Evolutionary conservation across 345 rosid species (phyloP).

Genomic region (Hibiscus trionum): DNA sequence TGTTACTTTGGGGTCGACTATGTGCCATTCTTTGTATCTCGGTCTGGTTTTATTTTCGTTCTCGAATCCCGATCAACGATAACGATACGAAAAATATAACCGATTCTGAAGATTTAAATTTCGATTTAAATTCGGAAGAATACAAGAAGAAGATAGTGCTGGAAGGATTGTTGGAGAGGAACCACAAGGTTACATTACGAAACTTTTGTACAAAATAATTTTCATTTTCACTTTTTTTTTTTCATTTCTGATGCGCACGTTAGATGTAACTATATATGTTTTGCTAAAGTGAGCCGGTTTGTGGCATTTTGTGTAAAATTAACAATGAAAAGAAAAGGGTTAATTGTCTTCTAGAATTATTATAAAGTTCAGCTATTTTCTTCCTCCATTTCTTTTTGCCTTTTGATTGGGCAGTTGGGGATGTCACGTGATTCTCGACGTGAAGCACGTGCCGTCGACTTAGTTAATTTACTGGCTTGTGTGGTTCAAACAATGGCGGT

Average conservation of each 20-base stretch:
- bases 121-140: constrained; percentile 33
- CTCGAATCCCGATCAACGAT: constrained; percentile 10
- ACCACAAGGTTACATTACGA: constrained; percentile 22
- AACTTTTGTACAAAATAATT: background rate
- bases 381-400: background rate
- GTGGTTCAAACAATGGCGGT: background rate
- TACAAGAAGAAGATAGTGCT: constrained; percentile 53
- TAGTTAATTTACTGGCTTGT: background rate
- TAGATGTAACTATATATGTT: background rate
- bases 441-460: background rate
- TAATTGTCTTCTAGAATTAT: background rate
- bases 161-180: constrained; percentile 66
- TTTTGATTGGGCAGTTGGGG: background rate
- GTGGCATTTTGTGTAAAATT: background rate
- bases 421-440: background rate
- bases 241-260: background rate
- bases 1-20: constrained; percentile 52
- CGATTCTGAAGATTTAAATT: background rate
- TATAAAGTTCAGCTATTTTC: background rate
- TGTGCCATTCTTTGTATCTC: constrained; percentile 61
- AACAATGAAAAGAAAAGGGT: background rate
- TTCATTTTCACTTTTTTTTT: background rate
- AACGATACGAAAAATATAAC: background rate
- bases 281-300: background rate
- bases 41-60: constrained; percentile 47